Base-by-base conservation (phyloP, 352 stramenopile genomes). In the Globisporangium perplexum region DNA sequence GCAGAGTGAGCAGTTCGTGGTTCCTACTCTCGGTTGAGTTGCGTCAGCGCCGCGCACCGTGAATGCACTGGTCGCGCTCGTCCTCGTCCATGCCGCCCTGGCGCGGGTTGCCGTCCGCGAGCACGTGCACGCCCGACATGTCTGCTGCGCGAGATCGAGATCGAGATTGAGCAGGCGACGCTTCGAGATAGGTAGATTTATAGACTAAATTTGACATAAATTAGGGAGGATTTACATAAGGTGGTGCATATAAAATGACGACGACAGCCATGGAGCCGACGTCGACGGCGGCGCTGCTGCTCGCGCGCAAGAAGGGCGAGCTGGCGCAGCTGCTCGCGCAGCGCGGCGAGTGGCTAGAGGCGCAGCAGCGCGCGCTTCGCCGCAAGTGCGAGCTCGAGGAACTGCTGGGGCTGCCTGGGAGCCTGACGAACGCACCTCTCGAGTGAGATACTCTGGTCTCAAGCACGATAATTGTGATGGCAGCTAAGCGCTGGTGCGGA, bases 51-150 rank as follows among this genome's bases (percentile, higher is more conserved):
- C 12, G 24, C 60, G 26, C 46, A 88, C 82, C 83, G 36, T 82
- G 78, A 45, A 92, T 90, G 53, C 83, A 92, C 61, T 94, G 83
- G 44, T 88, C 80, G 12, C 69, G 64, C 60, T 94, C 81, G 31
- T 88, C 79, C 44, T 75, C 74, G 43, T 83, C 78, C 83, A 94
- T 94, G 46, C 69, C 81, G n/a, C 81, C 81, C 49, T 81, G 61
- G 43, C 81, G 81, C 11, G 74, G 77, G 63, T 92, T 90, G 18
- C 83, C 76, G 42, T 77, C 79, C 38, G 70, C 66, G 41, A 90
- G 66, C 30, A 92, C 81, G 4, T 90, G 81, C 12, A 94, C 81
- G 22, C 74, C 74, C 48, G 77, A 86, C 81, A 90, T 91, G 11
- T 26, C 17, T 50, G 28, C 28, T 39, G 31, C 8, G 11, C 31